These are phyloP conservation scores for Neonectria hederae DNA, from an alignment of 2,329 filamentous ascomycete genomes.

Conservation along the genomic window DNA sequence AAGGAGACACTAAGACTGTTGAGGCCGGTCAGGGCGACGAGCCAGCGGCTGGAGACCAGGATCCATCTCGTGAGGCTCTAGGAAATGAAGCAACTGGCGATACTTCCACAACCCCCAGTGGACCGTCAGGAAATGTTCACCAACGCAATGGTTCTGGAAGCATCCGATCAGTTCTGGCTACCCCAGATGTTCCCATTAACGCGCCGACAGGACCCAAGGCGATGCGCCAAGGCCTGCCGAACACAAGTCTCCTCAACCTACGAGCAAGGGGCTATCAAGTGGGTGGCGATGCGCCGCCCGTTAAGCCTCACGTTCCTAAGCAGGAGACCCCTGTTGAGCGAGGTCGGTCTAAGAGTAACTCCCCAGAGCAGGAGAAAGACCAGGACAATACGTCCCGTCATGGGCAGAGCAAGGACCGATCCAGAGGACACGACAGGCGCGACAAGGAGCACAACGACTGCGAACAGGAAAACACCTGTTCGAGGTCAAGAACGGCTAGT, in stretches of 20 bases:
- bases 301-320: slow-evolving; percentile 27
- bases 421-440: slow-evolving; percentile 39
- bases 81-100: slow-evolving; percentile 42
- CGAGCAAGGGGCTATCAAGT: slow-evolving; percentile 63
- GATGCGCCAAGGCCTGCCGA: slow-evolving; percentile 88
- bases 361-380: slow-evolving; percentile 51
- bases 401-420: slow-evolving; percentile 49
- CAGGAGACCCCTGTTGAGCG: slow-evolving; percentile 34
- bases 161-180: slow-evolving; percentile 47
- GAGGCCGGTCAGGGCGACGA: slow-evolving; percentile 30
- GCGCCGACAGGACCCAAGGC: slow-evolving; percentile 94
- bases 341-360: slow-evolving; percentile 59
- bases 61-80: slow-evolving; percentile 44
- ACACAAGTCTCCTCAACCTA: slow-evolving; percentile 77
- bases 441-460: slow-evolving; percentile 36
- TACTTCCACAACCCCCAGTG: slow-evolving; percentile 36
- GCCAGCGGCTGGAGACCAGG: slow-evolving; percentile 18
- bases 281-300: slow-evolving; percentile 49
- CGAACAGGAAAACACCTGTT: slow-evolving; percentile 45
- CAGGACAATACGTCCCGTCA: slow-evolving; percentile 46
- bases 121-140: slow-evolving; percentile 21
- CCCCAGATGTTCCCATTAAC: slow-evolving; percentile 64
- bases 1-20: slow-evolving; percentile 25
- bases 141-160: slow-evolving; percentile 37
- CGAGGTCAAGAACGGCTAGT: slow-evolving; percentile 43